Base-by-base conservation (phyloP, 202 grass and related monocot species). In the Saccharum hybrid region DNA sequence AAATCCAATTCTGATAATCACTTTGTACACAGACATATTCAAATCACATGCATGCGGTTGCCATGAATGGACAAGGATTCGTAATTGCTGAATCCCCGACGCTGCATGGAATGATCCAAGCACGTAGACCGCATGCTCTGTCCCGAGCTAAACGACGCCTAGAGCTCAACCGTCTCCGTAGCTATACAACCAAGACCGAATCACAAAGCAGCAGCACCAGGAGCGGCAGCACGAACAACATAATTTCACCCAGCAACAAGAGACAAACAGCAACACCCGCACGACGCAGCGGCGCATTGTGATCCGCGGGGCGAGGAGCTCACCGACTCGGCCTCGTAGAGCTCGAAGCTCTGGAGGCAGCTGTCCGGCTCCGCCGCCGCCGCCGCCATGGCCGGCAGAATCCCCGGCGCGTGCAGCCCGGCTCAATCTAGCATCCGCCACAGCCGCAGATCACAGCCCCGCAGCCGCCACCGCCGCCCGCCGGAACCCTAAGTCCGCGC, bases 251-350 rank as follows among this genome's bases (percentile, higher is more conserved):
- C 71, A 19, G 69, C 69, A 26, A 30, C 70, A 19, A 34, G 14
- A 10, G 10, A 8, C 4, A 33, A 28, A 14, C 3, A 62, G 64
- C 65, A 14, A 2, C 37, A 59, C 6, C 63, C 21, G 41, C 51
- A 7, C 22, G 63, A 71, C 39, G 41, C 70, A 2, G 38, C 69
- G 7, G 37, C 43, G 83, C 88, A 90, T 87, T 90, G 84, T 26
- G 81, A 76, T 74, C 77, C 65, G 56, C 57, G 36, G 34, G 4
- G 48, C 31, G 82, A 74, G 87, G 84, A 79, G 85, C 92, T 83
- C 82, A 97, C 94, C 90, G 88, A 86, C 71, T 88, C 82, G 31
- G 90, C 85, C 90, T 97, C 76, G 75, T 94, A 94, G 30, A 97
- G 92, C 88, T 90, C 83, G 76, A 97, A 97, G 62, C 85, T 93